These are phyloP conservation scores for Boletus coccyginus DNA, from an alignment of 768 basidiomycete genomes.

Conservation along the genomic window DNA sequence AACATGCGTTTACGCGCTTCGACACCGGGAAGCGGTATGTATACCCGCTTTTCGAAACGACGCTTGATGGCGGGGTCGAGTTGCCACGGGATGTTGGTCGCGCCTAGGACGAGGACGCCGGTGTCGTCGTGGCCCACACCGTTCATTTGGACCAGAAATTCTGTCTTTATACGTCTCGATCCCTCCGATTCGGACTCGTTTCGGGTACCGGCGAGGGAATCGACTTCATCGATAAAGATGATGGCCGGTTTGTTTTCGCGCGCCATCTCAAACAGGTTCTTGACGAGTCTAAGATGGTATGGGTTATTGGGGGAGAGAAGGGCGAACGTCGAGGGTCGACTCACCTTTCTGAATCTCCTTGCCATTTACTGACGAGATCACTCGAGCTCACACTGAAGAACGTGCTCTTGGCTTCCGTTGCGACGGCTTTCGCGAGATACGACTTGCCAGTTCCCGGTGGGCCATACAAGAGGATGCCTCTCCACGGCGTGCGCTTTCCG, in stretches of 20 bases:
- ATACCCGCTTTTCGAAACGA: conserved; percentile 97
- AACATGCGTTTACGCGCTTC: conserved; percentile 96
- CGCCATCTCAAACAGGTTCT: conserved; percentile 94
- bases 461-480: conserved; percentile 92
- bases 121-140: conserved; percentile 98
- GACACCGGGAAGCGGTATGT: conserved; percentile 93
- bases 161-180: conserved; percentile 95
- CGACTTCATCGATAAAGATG: conserved; percentile 99
- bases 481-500: conserved; percentile 97
- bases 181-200: conserved; percentile 98
- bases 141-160: conserved; percentile 98
- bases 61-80: conserved; percentile 97
- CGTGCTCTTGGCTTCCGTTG: conserved; percentile 98
- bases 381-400: conserved; percentile 96
- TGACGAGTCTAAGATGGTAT: conserved; percentile 66
- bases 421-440: conserved; percentile 96
- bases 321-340: conserved; percentile 18
- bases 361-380: conserved; percentile 99
- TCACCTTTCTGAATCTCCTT: conserved; percentile 96
- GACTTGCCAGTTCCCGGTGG: conserved; percentile 98
- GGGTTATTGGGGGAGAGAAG: neutral
- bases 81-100: conserved; percentile 99
- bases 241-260: conserved; percentile 95
- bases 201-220: conserved; percentile 91
- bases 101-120: conserved; percentile 93